phyloP scores from a whole-genome alignment of 805 yeast genomes.

The Wickerhamiella brachini region DNA sequence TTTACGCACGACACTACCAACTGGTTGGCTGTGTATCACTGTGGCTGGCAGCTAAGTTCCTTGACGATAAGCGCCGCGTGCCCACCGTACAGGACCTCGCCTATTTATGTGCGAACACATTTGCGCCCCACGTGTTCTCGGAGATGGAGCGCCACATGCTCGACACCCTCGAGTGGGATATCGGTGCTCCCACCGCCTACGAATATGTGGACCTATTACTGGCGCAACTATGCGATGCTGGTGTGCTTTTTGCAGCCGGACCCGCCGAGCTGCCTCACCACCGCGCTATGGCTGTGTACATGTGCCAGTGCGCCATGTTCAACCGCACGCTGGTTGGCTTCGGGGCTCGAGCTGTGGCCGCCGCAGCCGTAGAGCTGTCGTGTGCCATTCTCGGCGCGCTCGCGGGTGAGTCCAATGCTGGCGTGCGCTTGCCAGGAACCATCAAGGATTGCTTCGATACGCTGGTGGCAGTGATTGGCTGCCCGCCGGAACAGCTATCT shows the following conservation, averaged over 20 bases:
- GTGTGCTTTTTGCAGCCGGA: slow-evolving; percentile 4
- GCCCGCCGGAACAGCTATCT: slow-evolving; percentile 13
- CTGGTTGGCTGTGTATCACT: slow-evolving; percentile 81
- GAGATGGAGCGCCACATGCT: slow-evolving; percentile 72
- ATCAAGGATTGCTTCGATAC: slow-evolving; percentile 17
- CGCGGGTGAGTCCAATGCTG: slow-evolving; percentile 5
- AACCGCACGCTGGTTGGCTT: slow-evolving; percentile 20
- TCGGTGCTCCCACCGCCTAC: slow-evolving; percentile 47
- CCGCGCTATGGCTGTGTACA: slow-evolving; percentile 21
- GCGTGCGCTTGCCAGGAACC: slow-evolving; percentile 4
- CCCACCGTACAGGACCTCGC: slow-evolving; percentile 64
- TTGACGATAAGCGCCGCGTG: slow-evolving; percentile 58
- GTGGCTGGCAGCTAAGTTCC: slow-evolving; percentile 85
- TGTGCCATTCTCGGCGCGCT: slow-evolving; percentile 14
- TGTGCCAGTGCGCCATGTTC: slow-evolving; percentile 26
- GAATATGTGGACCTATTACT: slow-evolving; percentile 27
- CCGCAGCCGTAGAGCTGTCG: slow-evolving; percentile 26
- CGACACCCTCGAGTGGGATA: slow-evolving; percentile 57
- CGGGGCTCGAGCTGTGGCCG: slow-evolving; percentile 23
- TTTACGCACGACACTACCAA: slow-evolving; percentile 75
- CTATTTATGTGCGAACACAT: slow-evolving; percentile 53
- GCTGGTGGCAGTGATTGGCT: slow-evolving; percentile 14
- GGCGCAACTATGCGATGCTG: slow-evolving; percentile 6
- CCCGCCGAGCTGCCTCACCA: slow-evolving; percentile 8
- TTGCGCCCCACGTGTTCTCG: slow-evolving; percentile 44